Base-by-base conservation (phyloP, 371 early-diverging fungal genomes). In the Massospora cicadina region DNA sequence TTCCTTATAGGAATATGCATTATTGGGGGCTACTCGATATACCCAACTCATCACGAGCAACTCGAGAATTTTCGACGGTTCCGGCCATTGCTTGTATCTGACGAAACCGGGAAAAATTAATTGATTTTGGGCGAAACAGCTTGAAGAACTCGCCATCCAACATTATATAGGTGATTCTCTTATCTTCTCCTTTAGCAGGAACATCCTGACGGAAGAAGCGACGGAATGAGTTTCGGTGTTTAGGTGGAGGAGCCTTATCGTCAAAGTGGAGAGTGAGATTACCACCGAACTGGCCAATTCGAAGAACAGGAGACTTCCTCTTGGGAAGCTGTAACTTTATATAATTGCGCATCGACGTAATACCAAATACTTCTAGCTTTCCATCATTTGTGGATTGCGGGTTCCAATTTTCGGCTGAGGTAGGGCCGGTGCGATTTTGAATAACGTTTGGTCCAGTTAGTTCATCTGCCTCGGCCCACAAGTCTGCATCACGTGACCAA, bases 71-170 rank as follows among this genome's bases (percentile, higher is more conserved):
- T 5, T 60, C 60, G 5, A 26, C 5, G 12, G 60, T 23, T 5
- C 17, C n/a, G 5, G 27, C 60, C n/a, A 5, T 60, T n/a, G 33
- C 29, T n/a, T 26, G n/a, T 23, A 60, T 26, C 60, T 60, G 29
- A 13, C 7, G 29, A 26, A 23, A 60, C 23, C n/a, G 60, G 17
- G 29, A 31, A 23, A 60, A 60, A 26, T 12, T 13, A 23, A 60
- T 13, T 5, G 3, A 3, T 26, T 26, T 23, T 24, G 60, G 60
- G 17, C 33, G 29, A 60, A 23, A 60, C 5, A 60, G 23, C 27
- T 60, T 60, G 33, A 26, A 60, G 23, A 60, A 60, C 60, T 60
- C 60, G 26, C 60, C 60, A 60, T 60, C 60, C 3, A 60, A n/a
- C 60, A 60, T 60, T 17, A 7, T 21, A 23, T 26, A 60, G 5